Percentiles rank a stretch among this genome's conserved stretches.
These are phyloP conservation scores for Vaucheria bursata DNA, from an alignment of 352 stramenopile genomes.

Conservation along the genomic window DNA sequence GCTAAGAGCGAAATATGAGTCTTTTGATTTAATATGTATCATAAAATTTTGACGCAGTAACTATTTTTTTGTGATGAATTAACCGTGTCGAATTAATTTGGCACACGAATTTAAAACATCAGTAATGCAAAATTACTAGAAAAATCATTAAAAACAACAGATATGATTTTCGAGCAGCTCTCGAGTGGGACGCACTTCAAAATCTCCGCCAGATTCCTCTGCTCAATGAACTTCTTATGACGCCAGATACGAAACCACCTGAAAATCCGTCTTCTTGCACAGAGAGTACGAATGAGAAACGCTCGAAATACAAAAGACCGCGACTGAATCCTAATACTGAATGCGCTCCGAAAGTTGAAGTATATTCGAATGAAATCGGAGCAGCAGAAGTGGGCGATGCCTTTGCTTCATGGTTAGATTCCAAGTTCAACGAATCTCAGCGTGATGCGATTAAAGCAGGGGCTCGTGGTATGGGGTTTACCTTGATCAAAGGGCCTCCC, in stretches of 20 bases:
- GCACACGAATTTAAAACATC: too few species aligned
- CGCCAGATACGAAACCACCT: neutral
- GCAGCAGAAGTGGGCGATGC: conserved; percentile 12
- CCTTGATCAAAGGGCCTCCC: conserved; percentile 69
- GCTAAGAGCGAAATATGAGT: too few species aligned
- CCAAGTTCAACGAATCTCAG: conserved; percentile 57
- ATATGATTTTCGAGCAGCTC: too few species aligned
- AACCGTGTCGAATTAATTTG: too few species aligned
- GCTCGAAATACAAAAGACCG: neutral
- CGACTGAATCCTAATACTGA: too few species aligned
- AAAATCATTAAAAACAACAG: too few species aligned
- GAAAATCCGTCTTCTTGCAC: neutral
- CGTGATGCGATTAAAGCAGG: conserved; percentile 72
- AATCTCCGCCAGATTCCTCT: neutral
- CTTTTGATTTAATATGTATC: too few species aligned
- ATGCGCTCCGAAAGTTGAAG: neutral
- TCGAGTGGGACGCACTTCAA: conserved; percentile 2
- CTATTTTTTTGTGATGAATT: too few species aligned
- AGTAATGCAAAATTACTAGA: too few species aligned
- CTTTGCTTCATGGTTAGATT: conserved; percentile 26
- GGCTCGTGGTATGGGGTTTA: conserved; percentile 74
- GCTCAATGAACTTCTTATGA: neutral
- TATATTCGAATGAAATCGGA: neutral
- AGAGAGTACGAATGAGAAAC: neutral
- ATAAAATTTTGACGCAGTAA: too few species aligned